phyloP scores from a whole-genome alignment of 129 eudicot genomes.

The Oenanthe sinensis region DNA sequence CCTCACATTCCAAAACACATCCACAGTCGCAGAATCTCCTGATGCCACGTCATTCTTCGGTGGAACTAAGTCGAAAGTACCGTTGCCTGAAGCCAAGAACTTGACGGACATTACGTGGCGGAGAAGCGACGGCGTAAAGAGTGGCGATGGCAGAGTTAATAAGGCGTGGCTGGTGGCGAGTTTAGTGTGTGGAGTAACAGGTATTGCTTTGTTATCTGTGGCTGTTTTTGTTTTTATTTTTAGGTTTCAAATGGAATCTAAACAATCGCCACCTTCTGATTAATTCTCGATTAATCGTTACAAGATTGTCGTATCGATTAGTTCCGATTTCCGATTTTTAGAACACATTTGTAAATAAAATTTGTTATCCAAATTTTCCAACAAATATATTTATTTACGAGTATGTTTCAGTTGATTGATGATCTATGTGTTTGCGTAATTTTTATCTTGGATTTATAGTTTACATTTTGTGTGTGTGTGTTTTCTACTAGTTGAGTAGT shows the following conservation, averaged over 20 bases:
- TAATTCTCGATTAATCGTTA: background rate
- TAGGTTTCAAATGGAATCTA: conserved; percentile 22
- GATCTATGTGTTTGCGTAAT: background rate
- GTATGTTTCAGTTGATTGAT: no score
- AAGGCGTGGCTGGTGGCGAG: conserved; percentile 44
- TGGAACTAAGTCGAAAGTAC: conserved; percentile 21
- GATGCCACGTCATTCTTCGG: conserved; percentile 54
- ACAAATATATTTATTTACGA: background rate
- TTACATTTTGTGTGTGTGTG: no score
- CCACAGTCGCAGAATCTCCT: conserved; percentile 27
- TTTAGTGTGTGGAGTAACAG: conserved; percentile 55
- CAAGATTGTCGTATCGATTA: no score
- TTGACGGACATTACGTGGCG: conserved; percentile 38
- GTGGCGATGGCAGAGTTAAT: conserved; percentile 24
- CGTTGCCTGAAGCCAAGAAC: conserved; percentile 54
- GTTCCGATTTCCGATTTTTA: background rate
- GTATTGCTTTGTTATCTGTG: conserved; percentile 43
- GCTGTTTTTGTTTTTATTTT: conserved; percentile 36
- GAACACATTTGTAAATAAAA: background rate
- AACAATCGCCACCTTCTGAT: background rate
- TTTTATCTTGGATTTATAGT: no score
- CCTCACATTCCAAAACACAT: conserved; percentile 26
- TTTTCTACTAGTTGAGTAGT: background rate
- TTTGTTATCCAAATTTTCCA: background rate
- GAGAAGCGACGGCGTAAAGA: conserved; percentile 14